These are phyloP conservation scores for Davidsoniella eucalypti DNA, from an alignment of 2,329 filamentous ascomycete species.

Conservation along the genomic window DNA sequence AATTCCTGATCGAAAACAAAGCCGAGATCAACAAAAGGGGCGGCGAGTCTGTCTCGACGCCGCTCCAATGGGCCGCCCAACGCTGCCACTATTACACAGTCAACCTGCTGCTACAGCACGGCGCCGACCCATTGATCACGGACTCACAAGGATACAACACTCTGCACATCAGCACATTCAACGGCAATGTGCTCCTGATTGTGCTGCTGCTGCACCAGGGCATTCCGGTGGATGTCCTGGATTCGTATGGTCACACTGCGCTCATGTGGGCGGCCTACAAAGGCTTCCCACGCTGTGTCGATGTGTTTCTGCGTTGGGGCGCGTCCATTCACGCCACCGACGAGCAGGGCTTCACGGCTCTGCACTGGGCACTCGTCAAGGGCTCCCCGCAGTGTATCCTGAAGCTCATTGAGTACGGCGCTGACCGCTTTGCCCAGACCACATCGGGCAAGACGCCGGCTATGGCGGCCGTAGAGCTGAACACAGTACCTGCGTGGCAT, in stretches of 20 bases:
- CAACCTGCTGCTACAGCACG: slow-evolving; percentile 75
- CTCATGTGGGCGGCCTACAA: slow-evolving; percentile 99
- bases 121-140: slow-evolving; percentile 80
- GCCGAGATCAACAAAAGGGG: slow-evolving; percentile 91
- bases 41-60: slow-evolving; percentile 85
- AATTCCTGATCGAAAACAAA: slow-evolving; percentile 70
- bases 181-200: slow-evolving; percentile 83
- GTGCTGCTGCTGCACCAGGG: slow-evolving; percentile 85
- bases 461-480: slow-evolving; percentile 77
- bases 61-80: slow-evolving; percentile 93
- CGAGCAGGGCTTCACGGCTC: slow-evolving; percentile 80
- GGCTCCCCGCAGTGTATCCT: slow-evolving; percentile 78
- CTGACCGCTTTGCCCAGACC: slow-evolving; percentile 82
- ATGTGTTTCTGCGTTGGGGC: slow-evolving; percentile 85
- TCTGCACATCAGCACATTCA: slow-evolving; percentile 89
- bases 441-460: slow-evolving; percentile 79
- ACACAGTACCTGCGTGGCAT: slow-evolving; percentile 67
- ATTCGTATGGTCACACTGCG: slow-evolving; percentile 79
- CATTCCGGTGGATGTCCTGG: slow-evolving; percentile 80
- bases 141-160: slow-evolving; percentile 97
- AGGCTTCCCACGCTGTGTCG: slow-evolving; percentile 80
- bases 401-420: slow-evolving; percentile 88
- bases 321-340: slow-evolving; percentile 83
- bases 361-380: slow-evolving; percentile 95
- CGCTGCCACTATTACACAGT: slow-evolving; percentile 94